Base-by-base conservation (phyloP, 805 yeast genomes). In the Saturnispora besseyi region DNA sequence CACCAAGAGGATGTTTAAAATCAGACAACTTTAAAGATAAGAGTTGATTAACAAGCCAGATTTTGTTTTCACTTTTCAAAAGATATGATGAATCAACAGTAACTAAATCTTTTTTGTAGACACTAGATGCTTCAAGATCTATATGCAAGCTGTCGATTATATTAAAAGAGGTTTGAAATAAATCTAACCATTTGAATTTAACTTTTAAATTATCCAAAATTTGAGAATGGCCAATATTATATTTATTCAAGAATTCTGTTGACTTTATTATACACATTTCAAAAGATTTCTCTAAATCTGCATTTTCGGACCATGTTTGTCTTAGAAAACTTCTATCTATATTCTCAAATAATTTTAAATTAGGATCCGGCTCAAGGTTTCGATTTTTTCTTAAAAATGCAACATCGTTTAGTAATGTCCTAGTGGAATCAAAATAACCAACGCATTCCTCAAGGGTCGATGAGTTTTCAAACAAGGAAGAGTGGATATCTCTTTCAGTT, bases 371-470 rank as follows among this genome's bases (percentile, higher is more conserved):
- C 3, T 31, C 36, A 33, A 76, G 55, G 7, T 72, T 70, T 43
- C 72, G 62, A 2, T 62, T 38, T n/a, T 66, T 64, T 48, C 87
- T 67, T 51, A 81, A 82, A 52, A 59, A 73, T 28, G 60, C 63
- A 8, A 81, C 73, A 56, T 87, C 95, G 30, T 73, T 72, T 65
- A 84, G 73, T 11, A 88, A 68, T 37, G 75, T 77, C 45, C 69
- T 72, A 6, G 89, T 81, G 0, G 80, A 69, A 12, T 69, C 59
- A 40, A 74, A 62, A 26, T 67, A 71, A 21, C 45, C 49, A 13
- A 44, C 50, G 26, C 59, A 57, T 3, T 56, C 51, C 13, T 42
- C 45, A 7, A 41, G 44, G 1, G 45, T 29, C 4, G 22, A 26
- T 0, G 44, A 28, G 12, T 45, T 26, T 18, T 49, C 53, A 3